Percentiles rank a stretch among this genome's conserved stretches.
Conservation (phyloP, 2,329 filamentous ascomycete genomes). For the Colletotrichum falcatum region DNA sequence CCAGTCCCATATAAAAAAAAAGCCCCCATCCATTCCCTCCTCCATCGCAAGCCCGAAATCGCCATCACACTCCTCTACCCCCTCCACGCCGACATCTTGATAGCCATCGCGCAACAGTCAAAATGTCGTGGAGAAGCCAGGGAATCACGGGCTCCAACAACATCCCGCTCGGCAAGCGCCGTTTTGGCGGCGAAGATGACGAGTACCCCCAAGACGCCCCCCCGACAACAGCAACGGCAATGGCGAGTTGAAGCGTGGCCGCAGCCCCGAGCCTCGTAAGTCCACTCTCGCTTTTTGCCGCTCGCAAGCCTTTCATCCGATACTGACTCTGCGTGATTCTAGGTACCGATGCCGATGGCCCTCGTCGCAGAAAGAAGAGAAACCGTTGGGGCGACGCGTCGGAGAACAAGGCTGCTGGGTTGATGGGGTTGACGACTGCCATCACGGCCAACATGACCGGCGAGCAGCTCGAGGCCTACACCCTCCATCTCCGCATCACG, state of each 20-base stretch:
- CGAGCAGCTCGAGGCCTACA: conserved; percentile 98
- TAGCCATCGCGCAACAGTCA: conserved; percentile 43
- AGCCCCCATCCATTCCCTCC: conserved; percentile 28
- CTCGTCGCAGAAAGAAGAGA: conserved; percentile 94
- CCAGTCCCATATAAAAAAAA: conserved; percentile 37
- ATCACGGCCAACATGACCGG: conserved; percentile 98
- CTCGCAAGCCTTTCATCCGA: conserved; percentile 16
- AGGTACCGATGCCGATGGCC: conserved; percentile 75
- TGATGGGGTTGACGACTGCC: conserved; percentile 97
- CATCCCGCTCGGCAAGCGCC: conserved; percentile 89
- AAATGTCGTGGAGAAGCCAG: conserved; percentile 76
- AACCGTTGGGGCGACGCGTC: conserved; percentile 98
- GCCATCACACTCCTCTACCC: conserved; percentile 24
- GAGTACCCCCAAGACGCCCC: conserved; percentile 42
- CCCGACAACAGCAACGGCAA: conserved; percentile 49
- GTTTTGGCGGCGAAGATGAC: conserved; percentile 77
- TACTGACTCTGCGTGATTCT: conserved; percentile 46
- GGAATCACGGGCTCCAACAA: conserved; percentile 99
- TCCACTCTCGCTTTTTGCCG: conserved; percentile 40
- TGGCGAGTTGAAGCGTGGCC: conserved; percentile 82
- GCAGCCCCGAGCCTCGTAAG: conserved; percentile 87
- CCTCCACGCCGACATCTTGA: conserved; percentile 18
- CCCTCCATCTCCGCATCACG: conserved; percentile 94
- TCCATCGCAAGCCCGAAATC: conserved; percentile 17
- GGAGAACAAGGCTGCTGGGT: conserved; percentile 97